Conservation (phyloP, 768 basidiomycete genomes). For the Floccularia luteovirens region DNA sequence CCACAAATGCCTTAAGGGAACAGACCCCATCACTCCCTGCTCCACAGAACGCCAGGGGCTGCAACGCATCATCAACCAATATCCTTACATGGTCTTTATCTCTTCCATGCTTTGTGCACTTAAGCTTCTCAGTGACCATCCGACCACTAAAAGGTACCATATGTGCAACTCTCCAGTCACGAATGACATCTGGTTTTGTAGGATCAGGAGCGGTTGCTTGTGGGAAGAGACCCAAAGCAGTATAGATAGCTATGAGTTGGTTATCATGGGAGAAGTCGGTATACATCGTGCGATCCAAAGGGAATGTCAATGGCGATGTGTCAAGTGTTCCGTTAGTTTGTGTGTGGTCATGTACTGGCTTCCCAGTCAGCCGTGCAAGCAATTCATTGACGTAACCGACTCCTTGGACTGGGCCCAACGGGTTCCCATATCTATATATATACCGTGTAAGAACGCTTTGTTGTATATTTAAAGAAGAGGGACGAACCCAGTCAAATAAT, state of each 20-base stretch:
- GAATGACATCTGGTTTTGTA: conserved; percentile 16
- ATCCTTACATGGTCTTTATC: conserved; percentile 52
- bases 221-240: conserved; percentile 47
- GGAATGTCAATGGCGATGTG: conserved; percentile 57
- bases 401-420: conserved; percentile 69
- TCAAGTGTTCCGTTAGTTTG: conserved; percentile 75
- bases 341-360: conserved; percentile 58
- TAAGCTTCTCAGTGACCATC: conserved; percentile 68
- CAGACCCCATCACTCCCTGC: conserved; percentile 52
- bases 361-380: conserved; percentile 67
- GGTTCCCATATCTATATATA: conserved; percentile 49
- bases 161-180: conserved; percentile 47
- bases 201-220: conserved; percentile 28
- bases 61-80: conserved; percentile 71
- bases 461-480: background rate
- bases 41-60: conserved; percentile 55
- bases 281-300: conserved; percentile 56
- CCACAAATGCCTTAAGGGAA: conserved; percentile 53
- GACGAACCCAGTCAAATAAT: conserved; percentile 65
- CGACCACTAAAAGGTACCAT: conserved; percentile 72
- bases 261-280: conserved; percentile 87
- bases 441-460: background rate
- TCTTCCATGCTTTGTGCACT: conserved; percentile 27
- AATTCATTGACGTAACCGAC: conserved; percentile 88
- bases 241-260: conserved; percentile 73